Evolutionary conservation across 345 rosid species (phyloP), one percentile per base, ranked within the genome.

Genomic region (Atalantia buxifolia): DNA sequence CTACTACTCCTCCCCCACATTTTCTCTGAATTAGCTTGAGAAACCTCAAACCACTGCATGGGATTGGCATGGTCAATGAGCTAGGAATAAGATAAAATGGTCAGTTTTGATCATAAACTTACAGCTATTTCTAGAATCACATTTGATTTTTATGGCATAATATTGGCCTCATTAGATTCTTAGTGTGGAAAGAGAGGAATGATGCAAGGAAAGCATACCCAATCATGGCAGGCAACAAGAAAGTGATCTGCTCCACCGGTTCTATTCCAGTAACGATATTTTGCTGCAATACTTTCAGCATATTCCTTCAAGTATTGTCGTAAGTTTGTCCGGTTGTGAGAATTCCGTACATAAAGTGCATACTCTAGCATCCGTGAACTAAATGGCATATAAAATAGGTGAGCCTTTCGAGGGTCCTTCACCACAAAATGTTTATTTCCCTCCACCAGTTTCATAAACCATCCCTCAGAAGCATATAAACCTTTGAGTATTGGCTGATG

Each of bases 391-490:
- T 95, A 95, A 84, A 89, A 93, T 59, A 95, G 80, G 83, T 93
- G 97, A 72, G 98, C 99, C 62, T 81, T 92, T 82, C 83, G 86
- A 35, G 97, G 97, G 42, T 96, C 94, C 81, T 93, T 96, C 67
- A 91, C 98, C 19, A 85, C 74, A 78, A 85, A 92, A 69, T 38
- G 97, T 79, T 86, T 92, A 77, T 84, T 92, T 74, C 89, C 91
- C 87, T 90, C 94, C 98, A 93, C 88, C 81, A 93, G 87, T 85
- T 93, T 96, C 99, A 96, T 96, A 80, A 96, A 96, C 99, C 99
- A 96, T 69, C 99, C 99, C 59, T 96, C 99, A 4, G 99, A 96
- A 66, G 98, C 99, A 83, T 96, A 93, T 74, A 96, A 80, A 77
- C 99, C 99, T 86, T 94, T 96, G 25, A 96, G 89, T 87, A 93